These are phyloP conservation scores for Sistotremastrum niveocremeum DNA, from an alignment of 768 basidiomycete genomes.

Conservation along the genomic window DNA sequence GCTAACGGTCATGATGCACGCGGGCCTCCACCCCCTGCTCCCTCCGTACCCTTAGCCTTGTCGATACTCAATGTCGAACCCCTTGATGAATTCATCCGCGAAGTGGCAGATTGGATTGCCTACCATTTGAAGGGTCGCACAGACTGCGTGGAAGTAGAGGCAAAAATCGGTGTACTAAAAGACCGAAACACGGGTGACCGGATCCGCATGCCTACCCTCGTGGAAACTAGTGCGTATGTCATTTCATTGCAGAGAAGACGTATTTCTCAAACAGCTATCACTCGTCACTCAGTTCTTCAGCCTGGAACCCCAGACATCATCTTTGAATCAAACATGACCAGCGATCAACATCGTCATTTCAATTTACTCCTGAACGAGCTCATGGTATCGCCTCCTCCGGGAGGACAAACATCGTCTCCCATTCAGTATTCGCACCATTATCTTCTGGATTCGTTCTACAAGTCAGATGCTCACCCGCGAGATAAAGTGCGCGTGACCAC, in stretches of 20 bases:
- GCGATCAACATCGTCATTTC: constrained; percentile 67
- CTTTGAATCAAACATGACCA: too few relatives aligned
- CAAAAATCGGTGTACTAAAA: constrained; percentile 69
- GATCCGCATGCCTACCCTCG: constrained; percentile 55
- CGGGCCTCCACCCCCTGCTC: too few relatives aligned
- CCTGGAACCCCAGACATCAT: constrained; percentile 7
- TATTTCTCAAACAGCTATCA: constrained; percentile 9
- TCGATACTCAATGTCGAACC: constrained; percentile 85
- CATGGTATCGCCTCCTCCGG: constrained; percentile 36
- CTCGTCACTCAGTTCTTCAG: constrained; percentile 9
- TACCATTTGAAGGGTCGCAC: constrained; percentile 38
- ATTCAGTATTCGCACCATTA: constrained; percentile 66
- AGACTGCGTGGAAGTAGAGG: constrained; percentile 68
- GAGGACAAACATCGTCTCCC: constrained; percentile 35
- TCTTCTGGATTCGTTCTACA: constrained; percentile 71
- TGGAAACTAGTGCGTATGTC: constrained; percentile 64
- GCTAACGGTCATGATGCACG: too few relatives aligned
- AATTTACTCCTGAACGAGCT: constrained; percentile 80
- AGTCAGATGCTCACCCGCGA: constrained; percentile 20
- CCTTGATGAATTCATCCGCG: constrained; percentile 83
- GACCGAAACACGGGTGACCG: constrained; percentile 45
- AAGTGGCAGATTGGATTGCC: constrained; percentile 81
- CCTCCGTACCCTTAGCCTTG: constrained; percentile 39
- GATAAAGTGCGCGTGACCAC: constrained; percentile 73
- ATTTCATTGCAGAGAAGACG: constrained; percentile 13